phyloP scores from a whole-genome alignment of 2,329 filamentous ascomycete species.

The Sporothrix dimorphospora region DNA sequence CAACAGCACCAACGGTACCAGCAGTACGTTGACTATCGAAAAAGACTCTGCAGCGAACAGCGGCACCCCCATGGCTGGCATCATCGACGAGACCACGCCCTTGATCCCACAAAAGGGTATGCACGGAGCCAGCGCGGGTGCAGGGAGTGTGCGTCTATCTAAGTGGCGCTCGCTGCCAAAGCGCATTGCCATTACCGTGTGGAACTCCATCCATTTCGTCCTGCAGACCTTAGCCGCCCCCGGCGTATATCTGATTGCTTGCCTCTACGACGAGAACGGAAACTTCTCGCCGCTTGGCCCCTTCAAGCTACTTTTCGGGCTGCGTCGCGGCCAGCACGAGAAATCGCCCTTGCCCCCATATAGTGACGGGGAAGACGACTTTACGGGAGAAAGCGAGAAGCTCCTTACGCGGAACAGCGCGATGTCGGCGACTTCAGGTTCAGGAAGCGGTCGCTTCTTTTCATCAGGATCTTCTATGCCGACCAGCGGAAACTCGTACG shows the following conservation, averaged over 20 bases:
- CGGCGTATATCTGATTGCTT: slow-evolving; percentile 79
- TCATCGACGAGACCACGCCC: slow-evolving; percentile 68
- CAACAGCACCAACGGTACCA: slow-evolving; percentile 41
- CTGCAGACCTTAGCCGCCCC: slow-evolving; percentile 78
- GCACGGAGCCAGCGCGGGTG: slow-evolving; percentile 32
- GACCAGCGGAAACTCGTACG: slow-evolving; percentile 53
- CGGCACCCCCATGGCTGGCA: slow-evolving; percentile 24
- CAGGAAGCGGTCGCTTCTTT: slow-evolving; percentile 38
- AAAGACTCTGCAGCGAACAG: slow-evolving; percentile 25
- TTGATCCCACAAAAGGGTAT: slow-evolving; percentile 51
- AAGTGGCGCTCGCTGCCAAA: slow-evolving; percentile 65
- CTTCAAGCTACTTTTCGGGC: slow-evolving; percentile 65
- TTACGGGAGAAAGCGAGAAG: slow-evolving; percentile 44
- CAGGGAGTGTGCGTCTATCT: slow-evolving; percentile 42
- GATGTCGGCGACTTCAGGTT: slow-evolving; percentile 16
- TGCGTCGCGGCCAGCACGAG: slow-evolving; percentile 37
- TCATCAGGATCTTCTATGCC: slow-evolving; percentile 49
- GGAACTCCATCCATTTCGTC: slow-evolving; percentile 77
- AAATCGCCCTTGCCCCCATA: slow-evolving; percentile 59
- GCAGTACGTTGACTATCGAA: slow-evolving; percentile 5
- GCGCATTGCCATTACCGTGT: slow-evolving; percentile 70
- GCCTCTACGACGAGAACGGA: slow-evolving; percentile 80
- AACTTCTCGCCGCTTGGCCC: slow-evolving; percentile 78
- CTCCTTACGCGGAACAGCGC: slow-evolving; percentile 27
- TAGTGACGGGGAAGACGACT: slow-evolving; percentile 76